Evolutionary conservation across 768 basidiomycete genomes (phyloP), one percentile per base, ranked within the genome.

Genomic region (Galerina sulciceps): DNA sequence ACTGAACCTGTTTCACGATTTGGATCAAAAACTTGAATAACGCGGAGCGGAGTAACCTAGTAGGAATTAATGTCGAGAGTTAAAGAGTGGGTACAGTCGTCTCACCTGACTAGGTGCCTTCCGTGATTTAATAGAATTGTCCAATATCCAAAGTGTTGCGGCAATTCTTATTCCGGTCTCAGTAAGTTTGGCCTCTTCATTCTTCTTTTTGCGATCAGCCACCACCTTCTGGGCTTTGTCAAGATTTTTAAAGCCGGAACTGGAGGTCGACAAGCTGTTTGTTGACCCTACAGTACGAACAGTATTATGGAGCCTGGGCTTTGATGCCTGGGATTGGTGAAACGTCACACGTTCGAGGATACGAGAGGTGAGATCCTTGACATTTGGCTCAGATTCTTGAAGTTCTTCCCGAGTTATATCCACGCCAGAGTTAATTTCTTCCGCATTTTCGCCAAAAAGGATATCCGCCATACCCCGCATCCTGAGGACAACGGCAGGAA

Each of bases 101-200:
- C 20, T 34, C 13, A 17, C 17, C 44, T 34, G n/a, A 55, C 54
- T 26, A 35, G 20, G 14, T 18, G 23, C 47, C 47, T 26, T 37
- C 34, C 8, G 52, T 26, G 10, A 45, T 55, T 31, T 38, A n/a
- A n/a, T n/a, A n/a, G n/a, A n/a, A n/a, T n/a, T n/a, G n/a, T n/a
- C n/a, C n/a, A n/a, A n/a, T n/a, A n/a, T 37, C 55, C 55, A 56
- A n/a, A 56, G 37, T 14, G 55, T 48, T 18, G 55, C 55, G 10
- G 15, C 17, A 13, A 56, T 20, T 22, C 42, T 47, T 3, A 56
- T 48, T 14, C 45, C 45, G 9, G 13, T 38, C 13, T 31, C 35
- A 15, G 15, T 14, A 8, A 48, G 11, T 4, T 48, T 48, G 20
- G 22, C 37, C 36, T 56, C 55, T 15, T 56, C 45, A 6, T n/a